These are phyloP conservation scores for Amesomyces nigricolor DNA, from an alignment of 2,329 filamentous ascomycete genomes.

Conservation along the genomic window DNA sequence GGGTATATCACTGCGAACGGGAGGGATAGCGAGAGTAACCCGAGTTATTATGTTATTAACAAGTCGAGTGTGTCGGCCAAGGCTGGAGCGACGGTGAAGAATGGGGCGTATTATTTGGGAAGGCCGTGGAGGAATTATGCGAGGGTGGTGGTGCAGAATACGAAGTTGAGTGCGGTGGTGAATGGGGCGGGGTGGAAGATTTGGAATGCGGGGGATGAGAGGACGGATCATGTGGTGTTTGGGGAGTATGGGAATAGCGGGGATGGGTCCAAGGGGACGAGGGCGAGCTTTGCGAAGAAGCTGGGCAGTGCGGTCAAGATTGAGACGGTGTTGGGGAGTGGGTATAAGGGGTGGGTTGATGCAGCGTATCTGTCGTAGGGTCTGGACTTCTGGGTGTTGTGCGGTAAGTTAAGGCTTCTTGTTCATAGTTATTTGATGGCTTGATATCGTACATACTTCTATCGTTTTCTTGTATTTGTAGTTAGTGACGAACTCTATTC, in stretches of 20 bases:
- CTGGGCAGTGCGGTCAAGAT: constrained; percentile 34
- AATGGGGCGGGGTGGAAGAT: constrained; percentile 53
- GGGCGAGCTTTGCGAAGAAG: constrained; percentile 41
- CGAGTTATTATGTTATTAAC: constrained; percentile 44
- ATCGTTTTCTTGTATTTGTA: not conserved
- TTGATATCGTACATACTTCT: too few relatives aligned
- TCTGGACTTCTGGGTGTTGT: too few relatives aligned
- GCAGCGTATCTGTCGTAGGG: constrained; percentile 26
- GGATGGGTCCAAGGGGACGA: constrained; percentile 45
- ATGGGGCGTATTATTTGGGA: constrained; percentile 42
- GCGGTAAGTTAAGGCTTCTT: not conserved
- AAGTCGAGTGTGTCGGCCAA: constrained; percentile 38
- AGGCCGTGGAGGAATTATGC: constrained; percentile 44
- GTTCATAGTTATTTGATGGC: not conserved
- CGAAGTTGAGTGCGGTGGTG: constrained; percentile 48
- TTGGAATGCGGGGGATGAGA: constrained; percentile 47
- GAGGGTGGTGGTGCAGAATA: constrained; percentile 45
- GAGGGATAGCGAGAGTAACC: constrained; percentile 32
- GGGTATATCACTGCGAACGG: constrained; percentile 34
- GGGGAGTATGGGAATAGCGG: constrained; percentile 57
- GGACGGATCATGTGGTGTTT: constrained; percentile 49
- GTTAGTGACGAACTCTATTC: not conserved
- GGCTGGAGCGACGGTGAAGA: constrained; percentile 33
- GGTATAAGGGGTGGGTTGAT: constrained; percentile 29
- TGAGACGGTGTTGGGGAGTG: constrained; percentile 27